phyloP scores from a whole-genome alignment of 1,284 basidiomycete genomes.

The Microbotryomycetes sp. region DNA sequence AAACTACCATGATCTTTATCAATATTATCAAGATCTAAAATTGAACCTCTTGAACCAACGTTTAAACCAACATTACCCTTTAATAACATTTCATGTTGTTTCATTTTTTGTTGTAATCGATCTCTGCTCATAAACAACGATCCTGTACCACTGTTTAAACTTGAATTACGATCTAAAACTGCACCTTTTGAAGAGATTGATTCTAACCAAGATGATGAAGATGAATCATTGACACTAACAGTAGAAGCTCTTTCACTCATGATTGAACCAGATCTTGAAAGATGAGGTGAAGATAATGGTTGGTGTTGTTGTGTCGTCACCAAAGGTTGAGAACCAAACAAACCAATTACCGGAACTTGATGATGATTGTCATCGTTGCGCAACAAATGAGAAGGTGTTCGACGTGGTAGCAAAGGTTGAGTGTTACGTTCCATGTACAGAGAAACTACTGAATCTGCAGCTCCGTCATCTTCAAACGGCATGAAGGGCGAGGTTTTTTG shows the following conservation, averaged over 20 bases:
- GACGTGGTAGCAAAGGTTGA: background rate
- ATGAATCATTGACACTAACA: background rate
- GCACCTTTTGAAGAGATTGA: background rate
- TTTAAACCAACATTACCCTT: background rate
- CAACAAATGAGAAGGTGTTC: background rate
- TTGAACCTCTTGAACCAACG: background rate
- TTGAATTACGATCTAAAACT: background rate
- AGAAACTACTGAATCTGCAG: constrained; percentile 16
- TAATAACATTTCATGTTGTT: constrained; percentile 23
- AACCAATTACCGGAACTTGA: background rate
- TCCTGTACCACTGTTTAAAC: background rate
- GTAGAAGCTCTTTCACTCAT: background rate
- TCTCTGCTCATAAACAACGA: constrained; percentile 5
- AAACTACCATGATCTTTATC: background rate
- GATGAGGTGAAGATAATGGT: constrained; percentile 15
- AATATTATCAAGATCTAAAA: background rate
- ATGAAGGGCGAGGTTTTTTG: constrained; percentile 29
- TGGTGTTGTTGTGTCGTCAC: no score
- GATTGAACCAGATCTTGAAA: constrained; percentile 26
- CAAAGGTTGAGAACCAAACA: background rate
- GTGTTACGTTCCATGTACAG: background rate
- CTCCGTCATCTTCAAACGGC: constrained; percentile 25
- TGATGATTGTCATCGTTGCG: background rate
- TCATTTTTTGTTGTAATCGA: constrained; percentile 23
- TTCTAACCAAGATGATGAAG: background rate